A percentile compares a stretch with the other conserved stretches of the same genome.
Conservation (phyloP, 2,329 filamentous ascomycete genomes). For the Myotisia sp. region DNA sequence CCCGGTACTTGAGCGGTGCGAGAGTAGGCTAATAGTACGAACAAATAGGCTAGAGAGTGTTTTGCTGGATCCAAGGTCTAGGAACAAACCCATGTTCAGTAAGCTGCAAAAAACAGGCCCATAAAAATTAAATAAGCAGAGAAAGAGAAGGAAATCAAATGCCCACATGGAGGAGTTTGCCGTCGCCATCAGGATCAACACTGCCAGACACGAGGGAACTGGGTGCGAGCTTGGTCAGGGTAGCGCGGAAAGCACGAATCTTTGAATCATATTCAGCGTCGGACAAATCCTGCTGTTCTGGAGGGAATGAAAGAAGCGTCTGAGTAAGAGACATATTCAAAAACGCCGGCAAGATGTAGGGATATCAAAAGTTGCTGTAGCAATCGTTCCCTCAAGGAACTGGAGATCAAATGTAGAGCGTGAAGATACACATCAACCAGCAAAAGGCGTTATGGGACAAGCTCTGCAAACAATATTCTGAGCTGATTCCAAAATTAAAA, state of each 20-base stretch:
- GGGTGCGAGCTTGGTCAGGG: constrained; percentile 24
- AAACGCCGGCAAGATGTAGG: background rate
- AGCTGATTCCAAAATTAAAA: too few species aligned
- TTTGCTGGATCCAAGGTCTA: constrained; percentile 37
- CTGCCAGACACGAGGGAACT: constrained; percentile 20
- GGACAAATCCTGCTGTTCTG: constrained; percentile 23
- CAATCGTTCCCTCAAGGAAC: too few species aligned
- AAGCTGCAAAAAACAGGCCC: background rate
- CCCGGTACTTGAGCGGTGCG: constrained; percentile 23
- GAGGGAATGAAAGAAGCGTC: constrained; percentile 26
- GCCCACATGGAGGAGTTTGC: constrained; percentile 24
- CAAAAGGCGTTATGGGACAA: too few species aligned
- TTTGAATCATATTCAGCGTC: constrained; percentile 32
- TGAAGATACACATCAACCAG: too few species aligned
- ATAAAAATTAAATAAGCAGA: background rate
- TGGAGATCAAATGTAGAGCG: too few species aligned
- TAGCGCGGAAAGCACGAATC: constrained; percentile 26
- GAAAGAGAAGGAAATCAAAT: background rate
- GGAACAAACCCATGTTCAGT: background rate
- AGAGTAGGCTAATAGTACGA: constrained; percentile 39
- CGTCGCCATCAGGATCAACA: constrained; percentile 19
- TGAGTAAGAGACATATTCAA: background rate
- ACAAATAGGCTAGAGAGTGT: constrained; percentile 47
- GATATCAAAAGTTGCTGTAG: too few species aligned
- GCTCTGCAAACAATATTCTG: too few species aligned